Base-by-base conservation (phyloP, 164 flowering plant genomes). In the Warburgia ugandensis region DNA sequence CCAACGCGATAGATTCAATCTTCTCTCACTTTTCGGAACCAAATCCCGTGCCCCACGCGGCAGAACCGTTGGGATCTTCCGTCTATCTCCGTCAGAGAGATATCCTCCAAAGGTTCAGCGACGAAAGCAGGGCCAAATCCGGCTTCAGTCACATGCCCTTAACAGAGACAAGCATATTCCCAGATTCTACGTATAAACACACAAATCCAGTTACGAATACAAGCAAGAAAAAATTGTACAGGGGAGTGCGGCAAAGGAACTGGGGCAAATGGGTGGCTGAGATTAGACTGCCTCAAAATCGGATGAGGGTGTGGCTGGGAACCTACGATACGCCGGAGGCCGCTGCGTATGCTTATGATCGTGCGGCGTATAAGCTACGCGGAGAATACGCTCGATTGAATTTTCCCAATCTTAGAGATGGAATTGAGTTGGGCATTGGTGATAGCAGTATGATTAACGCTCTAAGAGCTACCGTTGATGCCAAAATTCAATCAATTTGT, bases 241-340 rank as follows among this genome's bases (percentile, higher is more conserved):
- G 98, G 49, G 98, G 98, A 29, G 98, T 92, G 61, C 73, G 98
- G 59, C 96, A 92, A 77, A 81, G 98, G 61, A 94, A 92, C 35
- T 92, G 96, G 98, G 98, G 98, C 0, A 92, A 92, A 69, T 92
- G 98, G 98, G 98, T 92, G 14, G 98, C 98, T 6, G 96, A 92
- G 61, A 92, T 92, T 6, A 73, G 98, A 40, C 86, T 92, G 2
- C 96, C 98, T 0, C 96, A 83, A 59, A 92, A 83, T 64, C 69
- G 96, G 49, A 76, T 74, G 73, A 63, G 98, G 45, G 86, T 87
- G 2, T 92, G 98, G 98, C 54, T 92, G 30, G 98, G 96, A 2
- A 92, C 98, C 19, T 87, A 79, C 51, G 90, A 83, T 13, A 63
- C 88, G 0, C 84, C 96, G 1, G 96, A 92, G 50, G 82, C 86